Conservation (phyloP, 306 rosid species). For the Citrullus mucosospermus region DNA sequence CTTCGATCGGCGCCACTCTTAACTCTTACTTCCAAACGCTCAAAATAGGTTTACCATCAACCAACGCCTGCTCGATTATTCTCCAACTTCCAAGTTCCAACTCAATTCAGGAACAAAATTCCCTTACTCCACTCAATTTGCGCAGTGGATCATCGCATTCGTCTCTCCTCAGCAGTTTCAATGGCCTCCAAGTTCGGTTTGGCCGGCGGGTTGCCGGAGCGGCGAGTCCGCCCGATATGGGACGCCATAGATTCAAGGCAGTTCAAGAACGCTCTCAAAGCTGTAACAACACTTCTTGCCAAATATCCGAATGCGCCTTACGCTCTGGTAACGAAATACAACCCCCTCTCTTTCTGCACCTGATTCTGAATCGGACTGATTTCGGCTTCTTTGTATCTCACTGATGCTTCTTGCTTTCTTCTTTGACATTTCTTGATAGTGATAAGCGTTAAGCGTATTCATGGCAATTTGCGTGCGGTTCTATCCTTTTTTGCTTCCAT, state of each 20-base stretch:
- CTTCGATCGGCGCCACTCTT: neutral
- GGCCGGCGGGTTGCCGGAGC: slow-evolving; percentile 94
- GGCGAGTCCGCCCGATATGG: slow-evolving; percentile 90
- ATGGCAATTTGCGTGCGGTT: neutral
- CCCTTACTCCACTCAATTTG: neutral
- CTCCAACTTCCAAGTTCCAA: neutral
- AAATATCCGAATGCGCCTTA: slow-evolving; percentile 76
- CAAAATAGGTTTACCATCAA: neutral
- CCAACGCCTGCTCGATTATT: neutral
- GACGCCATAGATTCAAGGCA: slow-evolving; percentile 98
- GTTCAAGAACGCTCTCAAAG: slow-evolving; percentile 80
- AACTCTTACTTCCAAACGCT: neutral
- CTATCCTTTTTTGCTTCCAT: neutral
- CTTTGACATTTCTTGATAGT: neutral
- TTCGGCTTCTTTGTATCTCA: neutral
- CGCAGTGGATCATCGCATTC: neutral
- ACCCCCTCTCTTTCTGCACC: neutral
- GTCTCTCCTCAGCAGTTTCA: neutral
- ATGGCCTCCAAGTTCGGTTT: slow-evolving; percentile 93
- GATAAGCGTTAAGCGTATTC: neutral
- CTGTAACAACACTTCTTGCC: slow-evolving; percentile 46
- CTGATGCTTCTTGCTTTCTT: neutral
- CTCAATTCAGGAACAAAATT: neutral
- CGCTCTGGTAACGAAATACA: slow-evolving; percentile 34
- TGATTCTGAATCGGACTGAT: neutral